These are phyloP conservation scores for Penium margaritaceum DNA, from an alignment of 139 green algal species.

Conservation along the genomic window DNA sequence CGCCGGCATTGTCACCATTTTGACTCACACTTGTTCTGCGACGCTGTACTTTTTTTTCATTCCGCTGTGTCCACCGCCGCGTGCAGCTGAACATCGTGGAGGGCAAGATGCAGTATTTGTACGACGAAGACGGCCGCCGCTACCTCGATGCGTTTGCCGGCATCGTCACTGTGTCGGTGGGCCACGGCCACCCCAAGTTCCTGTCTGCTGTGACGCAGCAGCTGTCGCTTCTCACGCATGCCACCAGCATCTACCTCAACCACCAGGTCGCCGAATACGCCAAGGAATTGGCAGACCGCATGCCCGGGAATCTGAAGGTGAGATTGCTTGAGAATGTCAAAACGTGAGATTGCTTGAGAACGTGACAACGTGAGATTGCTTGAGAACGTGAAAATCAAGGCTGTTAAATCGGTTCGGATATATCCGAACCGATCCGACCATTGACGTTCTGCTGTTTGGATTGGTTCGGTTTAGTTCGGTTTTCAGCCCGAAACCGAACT, in stretches of 20 bases:
- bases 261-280: slow-evolving; percentile 68
- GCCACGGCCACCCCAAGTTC: slow-evolving; percentile 73
- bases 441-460: too few species aligned
- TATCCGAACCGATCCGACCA: too few species aligned
- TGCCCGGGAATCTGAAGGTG: slow-evolving; percentile 67
- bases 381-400: too few species aligned
- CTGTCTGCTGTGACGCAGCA: slow-evolving; percentile 60
- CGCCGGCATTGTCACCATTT: too few species aligned
- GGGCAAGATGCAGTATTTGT: slow-evolving; percentile 95
- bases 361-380: too few species aligned
- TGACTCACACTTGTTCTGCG: too few species aligned
- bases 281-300: slow-evolving; percentile 67
- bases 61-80: background rate
- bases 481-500: too few species aligned
- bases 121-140: slow-evolving; percentile 77
- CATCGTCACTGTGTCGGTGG: slow-evolving; percentile 91
- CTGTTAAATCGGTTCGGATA: too few species aligned
- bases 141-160: slow-evolving; percentile 92
- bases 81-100: slow-evolving; percentile 80
- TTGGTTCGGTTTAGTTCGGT: too few species aligned
- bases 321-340: too few species aligned
- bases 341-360: too few species aligned
- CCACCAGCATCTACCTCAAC: slow-evolving; percentile 81
- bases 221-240: slow-evolving; percentile 68
- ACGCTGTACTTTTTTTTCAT: too few species aligned